A percentile compares a stretch with the other conserved stretches of the same genome.
Conservation (phyloP, 1,284 basidiomycete species). For the Cryptococcus hybrid region DNA sequence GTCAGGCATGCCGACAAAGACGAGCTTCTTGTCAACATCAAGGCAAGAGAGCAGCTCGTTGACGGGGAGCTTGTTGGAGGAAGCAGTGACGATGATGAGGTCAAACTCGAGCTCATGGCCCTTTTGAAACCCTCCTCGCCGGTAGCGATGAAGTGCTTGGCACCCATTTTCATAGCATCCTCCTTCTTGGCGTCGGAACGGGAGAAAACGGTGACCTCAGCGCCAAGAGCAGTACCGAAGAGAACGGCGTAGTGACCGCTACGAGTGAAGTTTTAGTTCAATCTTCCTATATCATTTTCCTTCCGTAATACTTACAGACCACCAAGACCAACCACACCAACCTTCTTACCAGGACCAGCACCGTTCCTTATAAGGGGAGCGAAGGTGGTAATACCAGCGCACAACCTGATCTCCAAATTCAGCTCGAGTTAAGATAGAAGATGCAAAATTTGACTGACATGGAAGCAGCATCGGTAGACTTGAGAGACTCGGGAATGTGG, state of each 20-base stretch:
- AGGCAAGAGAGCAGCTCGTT: constrained; percentile 53
- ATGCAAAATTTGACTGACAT: constrained; percentile 23
- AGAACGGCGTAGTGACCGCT: constrained; percentile 57
- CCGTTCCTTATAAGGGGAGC: constrained; percentile 64
- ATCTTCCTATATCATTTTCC: not conserved
- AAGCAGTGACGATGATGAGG: constrained; percentile 60
- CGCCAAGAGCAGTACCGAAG: constrained; percentile 61
- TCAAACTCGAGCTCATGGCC: constrained; percentile 56
- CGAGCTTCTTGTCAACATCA: constrained; percentile 57
- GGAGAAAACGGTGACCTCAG: constrained; percentile 65
- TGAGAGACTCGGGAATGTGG: constrained; percentile 62
- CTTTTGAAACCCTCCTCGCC: constrained; percentile 52
- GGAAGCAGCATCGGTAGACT: constrained; percentile 56
- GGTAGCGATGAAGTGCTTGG: constrained; percentile 55
- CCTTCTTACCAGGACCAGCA: constrained; percentile 63
- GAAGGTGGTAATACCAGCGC: constrained; percentile 67
- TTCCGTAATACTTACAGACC: constrained; percentile 47
- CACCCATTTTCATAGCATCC: constrained; percentile 63
- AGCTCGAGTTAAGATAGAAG: not conserved
- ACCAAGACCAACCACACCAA: constrained; percentile 65
- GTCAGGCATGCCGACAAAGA: constrained; percentile 55
- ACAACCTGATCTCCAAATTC: constrained; percentile 34
- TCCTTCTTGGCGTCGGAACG: constrained; percentile 61
- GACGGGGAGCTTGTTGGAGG: constrained; percentile 49
- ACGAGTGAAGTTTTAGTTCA: not conserved